Percentiles rank a stretch among this genome's conserved stretches.
phyloP scores from a whole-genome alignment of 441 rosid species.

The Eruca vesicaria region DNA sequence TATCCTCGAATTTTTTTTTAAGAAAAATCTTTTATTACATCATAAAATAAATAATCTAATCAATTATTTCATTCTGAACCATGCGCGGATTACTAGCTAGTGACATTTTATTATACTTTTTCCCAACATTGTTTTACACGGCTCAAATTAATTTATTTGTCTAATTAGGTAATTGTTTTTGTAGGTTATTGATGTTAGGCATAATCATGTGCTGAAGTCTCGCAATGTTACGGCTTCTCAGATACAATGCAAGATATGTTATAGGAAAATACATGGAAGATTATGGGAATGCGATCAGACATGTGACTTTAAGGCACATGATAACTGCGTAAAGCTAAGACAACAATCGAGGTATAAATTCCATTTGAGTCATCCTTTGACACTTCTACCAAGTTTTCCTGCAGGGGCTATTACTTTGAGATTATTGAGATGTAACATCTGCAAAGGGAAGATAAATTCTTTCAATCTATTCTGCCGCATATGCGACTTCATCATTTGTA shows the following conservation, averaged over 20 bases:
- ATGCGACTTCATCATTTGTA: background rate
- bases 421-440: background rate
- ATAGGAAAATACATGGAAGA: background rate
- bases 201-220: background rate
- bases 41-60: too few relatives aligned
- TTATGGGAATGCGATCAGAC: background rate
- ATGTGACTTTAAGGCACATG: background rate
- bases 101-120: background rate
- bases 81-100: too few relatives aligned
- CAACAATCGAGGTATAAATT: slow-evolving; percentile 2
- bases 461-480: slow-evolving; percentile 11
- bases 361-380: background rate
- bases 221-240: background rate
- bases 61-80: too few relatives aligned
- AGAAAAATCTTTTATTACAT: too few relatives aligned
- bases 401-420: background rate
- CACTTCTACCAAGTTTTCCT: background rate
- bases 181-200: background rate
- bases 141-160: background rate
- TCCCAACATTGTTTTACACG: background rate
- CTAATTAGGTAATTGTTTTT: background rate
- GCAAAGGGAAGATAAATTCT: background rate
- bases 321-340: background rate
- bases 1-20: too few relatives aligned
- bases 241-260: background rate